phyloP scores from a whole-genome alignment of 305 asterid genomes.

The Fraxinus nigra region DNA sequence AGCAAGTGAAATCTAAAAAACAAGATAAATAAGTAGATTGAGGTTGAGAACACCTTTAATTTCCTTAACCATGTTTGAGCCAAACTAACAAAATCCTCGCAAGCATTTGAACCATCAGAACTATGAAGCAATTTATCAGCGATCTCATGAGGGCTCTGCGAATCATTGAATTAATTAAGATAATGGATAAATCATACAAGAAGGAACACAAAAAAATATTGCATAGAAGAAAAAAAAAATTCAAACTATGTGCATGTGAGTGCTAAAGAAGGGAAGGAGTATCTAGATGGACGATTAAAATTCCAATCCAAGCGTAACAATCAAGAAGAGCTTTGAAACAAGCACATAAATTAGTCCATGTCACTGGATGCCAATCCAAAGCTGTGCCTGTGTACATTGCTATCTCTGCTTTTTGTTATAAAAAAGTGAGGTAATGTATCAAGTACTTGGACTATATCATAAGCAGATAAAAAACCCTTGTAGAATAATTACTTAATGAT shows the following conservation, averaged over 20 bases:
- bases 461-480: neutral
- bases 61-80: slow-evolving; percentile 81
- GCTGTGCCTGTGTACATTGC: slow-evolving; percentile 12
- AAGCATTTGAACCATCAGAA: slow-evolving; percentile 59
- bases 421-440: slow-evolving; percentile 6
- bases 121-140: slow-evolving; percentile 71
- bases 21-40: slow-evolving; percentile 14
- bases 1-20: slow-evolving; percentile 3
- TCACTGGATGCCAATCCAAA: slow-evolving; percentile 9
- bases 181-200: slow-evolving; percentile 12
- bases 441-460: slow-evolving; percentile 9
- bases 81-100: slow-evolving; percentile 77
- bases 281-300: slow-evolving; percentile 5
- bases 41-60: slow-evolving; percentile 57
- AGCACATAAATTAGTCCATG: slow-evolving; percentile 4
- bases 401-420: slow-evolving; percentile 4
- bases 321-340: neutral
- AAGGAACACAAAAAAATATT: neutral
- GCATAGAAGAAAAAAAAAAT: neutral
- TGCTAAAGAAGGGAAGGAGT: neutral
- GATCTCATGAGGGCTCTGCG: slow-evolving; percentile 90
- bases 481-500: neutral
- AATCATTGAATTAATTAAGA: slow-evolving; percentile 25
- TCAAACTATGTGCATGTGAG: slow-evolving; percentile 2
- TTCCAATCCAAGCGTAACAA: slow-evolving; percentile 10